Percentiles rank a stretch among this genome's conserved stretches.
phyloP scores from a whole-genome alignment of 2,329 filamentous ascomycete genomes.

The Pestalotiopsis sp. region DNA sequence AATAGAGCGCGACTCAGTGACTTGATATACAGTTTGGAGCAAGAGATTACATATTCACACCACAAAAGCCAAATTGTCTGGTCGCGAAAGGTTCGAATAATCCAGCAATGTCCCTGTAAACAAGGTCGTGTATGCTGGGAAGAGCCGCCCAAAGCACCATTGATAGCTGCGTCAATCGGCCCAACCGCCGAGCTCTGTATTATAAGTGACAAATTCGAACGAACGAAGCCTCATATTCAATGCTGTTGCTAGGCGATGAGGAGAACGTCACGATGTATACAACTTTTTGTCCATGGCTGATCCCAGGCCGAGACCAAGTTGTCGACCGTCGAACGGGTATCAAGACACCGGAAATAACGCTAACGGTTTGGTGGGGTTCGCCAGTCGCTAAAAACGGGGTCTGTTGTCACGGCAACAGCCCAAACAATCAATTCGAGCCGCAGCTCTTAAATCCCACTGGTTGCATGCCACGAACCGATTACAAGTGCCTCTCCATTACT shows the following conservation, averaged over 20 bases:
- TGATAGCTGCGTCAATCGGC: neutral
- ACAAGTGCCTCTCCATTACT: neutral
- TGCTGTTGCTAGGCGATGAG: neutral
- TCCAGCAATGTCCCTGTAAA: neutral
- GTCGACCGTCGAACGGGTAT: neutral
- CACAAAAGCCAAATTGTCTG: neutral
- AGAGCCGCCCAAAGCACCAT: neutral
- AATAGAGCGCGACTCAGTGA: neutral
- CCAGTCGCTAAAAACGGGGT: neutral
- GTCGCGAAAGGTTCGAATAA: neutral
- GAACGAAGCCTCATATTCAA: neutral
- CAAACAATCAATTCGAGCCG: neutral
- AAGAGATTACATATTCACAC: neutral
- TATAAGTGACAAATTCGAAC: neutral
- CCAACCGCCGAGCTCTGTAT: neutral
- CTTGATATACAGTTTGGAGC: neutral
- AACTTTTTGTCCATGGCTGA: neutral
- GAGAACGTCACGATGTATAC: neutral
- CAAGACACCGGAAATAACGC: neutral
- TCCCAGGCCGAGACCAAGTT: neutral
- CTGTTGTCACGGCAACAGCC: conserved; percentile 1
- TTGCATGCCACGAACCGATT: neutral
- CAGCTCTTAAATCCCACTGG: neutral
- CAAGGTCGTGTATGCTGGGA: neutral
- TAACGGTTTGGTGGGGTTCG: neutral